A percentile compares a stretch with the other conserved stretches of the same genome.
These are phyloP conservation scores for Aspergillus baeticus DNA, from an alignment of 495 filamentous ascomycete genomes.

Conservation along the genomic window DNA sequence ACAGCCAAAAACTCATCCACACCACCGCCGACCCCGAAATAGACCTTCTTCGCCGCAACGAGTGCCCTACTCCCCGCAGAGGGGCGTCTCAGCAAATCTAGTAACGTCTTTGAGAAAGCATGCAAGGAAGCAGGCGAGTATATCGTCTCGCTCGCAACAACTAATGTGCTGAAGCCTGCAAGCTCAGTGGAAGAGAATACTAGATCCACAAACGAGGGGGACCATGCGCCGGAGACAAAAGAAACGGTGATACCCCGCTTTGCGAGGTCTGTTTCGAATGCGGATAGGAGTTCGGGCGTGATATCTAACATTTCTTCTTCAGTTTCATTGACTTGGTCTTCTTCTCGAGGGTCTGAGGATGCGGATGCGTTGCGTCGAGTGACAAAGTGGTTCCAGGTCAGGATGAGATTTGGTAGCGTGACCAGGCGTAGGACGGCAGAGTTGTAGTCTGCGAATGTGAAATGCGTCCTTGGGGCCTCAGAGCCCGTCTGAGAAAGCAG, in stretches of 20 bases:
- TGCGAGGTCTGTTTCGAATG: conserved; percentile 60
- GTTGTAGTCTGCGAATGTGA: conserved; percentile 90
- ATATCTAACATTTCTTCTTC: conserved; percentile 74
- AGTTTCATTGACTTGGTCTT: conserved; percentile 9
- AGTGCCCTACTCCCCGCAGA: conserved; percentile 56
- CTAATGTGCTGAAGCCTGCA: conserved; percentile 37
- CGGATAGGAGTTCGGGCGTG: conserved; percentile 56
- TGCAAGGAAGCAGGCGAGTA: conserved; percentile 77
- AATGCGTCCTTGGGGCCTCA: conserved; percentile 40
- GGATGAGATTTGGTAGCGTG: conserved; percentile 82
- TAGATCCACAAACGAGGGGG: conserved; percentile 61
- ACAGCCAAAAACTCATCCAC: conserved; percentile 80
- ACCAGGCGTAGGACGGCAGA: conserved; percentile 78
- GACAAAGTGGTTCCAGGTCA: conserved; percentile 64
- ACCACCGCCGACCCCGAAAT: conserved; percentile 94
- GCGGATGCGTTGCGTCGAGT: conserved; percentile 16
- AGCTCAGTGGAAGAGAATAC: conserved; percentile 32
- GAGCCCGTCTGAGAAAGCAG: conserved; percentile 45
- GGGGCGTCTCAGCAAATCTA: conserved; percentile 59
- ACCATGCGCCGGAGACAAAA: conserved; percentile 86
- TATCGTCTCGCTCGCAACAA: conserved; percentile 92
- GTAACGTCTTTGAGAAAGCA: conserved; percentile 72
- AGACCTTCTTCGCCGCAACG: conserved; percentile 89
- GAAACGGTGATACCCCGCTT: conserved; percentile 57
- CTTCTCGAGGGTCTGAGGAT: background rate